phyloP scores from a whole-genome alignment of 768 basidiomycete genomes.

The Tylopilus subfusipes region DNA sequence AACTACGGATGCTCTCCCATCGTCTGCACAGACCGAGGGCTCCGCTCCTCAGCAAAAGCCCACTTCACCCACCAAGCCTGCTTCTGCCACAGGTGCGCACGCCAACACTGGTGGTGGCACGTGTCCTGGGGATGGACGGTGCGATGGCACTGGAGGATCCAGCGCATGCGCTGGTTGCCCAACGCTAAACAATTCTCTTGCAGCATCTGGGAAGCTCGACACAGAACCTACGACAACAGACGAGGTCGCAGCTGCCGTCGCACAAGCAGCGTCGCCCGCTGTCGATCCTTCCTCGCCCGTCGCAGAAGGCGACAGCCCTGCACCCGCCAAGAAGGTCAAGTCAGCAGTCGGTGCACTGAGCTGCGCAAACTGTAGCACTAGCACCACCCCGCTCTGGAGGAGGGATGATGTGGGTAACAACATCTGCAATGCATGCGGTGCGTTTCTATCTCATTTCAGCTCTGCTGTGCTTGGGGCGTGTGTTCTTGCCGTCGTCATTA shows the following conservation, averaged over 20 bases:
- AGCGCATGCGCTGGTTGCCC: slow-evolving; percentile 94
- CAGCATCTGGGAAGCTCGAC: slow-evolving; percentile 41
- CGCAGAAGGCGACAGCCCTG: slow-evolving; percentile 29
- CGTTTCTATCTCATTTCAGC: slow-evolving; percentile 35
- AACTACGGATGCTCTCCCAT: slow-evolving; percentile 28
- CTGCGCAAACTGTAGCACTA: slow-evolving; percentile 87
- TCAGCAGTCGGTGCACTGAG: slow-evolving; percentile 67
- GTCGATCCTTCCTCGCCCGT: slow-evolving; percentile 35
- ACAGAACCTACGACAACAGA: slow-evolving; percentile 32
- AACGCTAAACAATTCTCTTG: slow-evolving; percentile 85
- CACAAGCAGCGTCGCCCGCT: slow-evolving; percentile 26
- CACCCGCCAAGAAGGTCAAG: slow-evolving; percentile 31
- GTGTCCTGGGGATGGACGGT: slow-evolving; percentile 98
- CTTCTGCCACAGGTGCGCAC: slow-evolving; percentile 32
- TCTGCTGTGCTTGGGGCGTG: slow-evolving; percentile 25
- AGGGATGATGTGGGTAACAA: slow-evolving; percentile 89
- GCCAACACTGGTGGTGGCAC: slow-evolving; percentile 50
- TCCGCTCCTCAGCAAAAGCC: slow-evolving; percentile 26
- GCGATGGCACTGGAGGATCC: slow-evolving; percentile 95
- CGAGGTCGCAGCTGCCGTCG: slow-evolving; percentile 18
- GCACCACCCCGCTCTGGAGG: slow-evolving; percentile 87
- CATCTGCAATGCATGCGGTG: slow-evolving; percentile 94
- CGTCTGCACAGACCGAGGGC: slow-evolving; percentile 26
- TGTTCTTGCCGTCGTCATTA: slow-evolving; percentile 16
- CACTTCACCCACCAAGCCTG: slow-evolving; percentile 26